These are phyloP conservation scores for Erysimum cheiri DNA, from an alignment of 441 rosid species.

Conservation along the genomic window DNA sequence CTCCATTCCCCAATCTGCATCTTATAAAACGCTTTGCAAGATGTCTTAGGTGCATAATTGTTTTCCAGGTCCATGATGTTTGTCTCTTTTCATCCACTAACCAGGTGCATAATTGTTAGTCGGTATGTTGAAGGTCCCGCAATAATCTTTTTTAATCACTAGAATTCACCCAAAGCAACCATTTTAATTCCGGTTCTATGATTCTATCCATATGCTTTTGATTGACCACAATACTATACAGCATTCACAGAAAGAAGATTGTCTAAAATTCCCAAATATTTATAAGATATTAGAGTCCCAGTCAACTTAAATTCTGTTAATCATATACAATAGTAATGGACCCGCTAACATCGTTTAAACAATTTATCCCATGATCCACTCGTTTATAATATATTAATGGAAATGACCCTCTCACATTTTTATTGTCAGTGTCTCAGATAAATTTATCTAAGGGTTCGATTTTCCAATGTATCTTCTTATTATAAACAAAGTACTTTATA, in stretches of 20 bases:
- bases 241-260: background rate
- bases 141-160: background rate
- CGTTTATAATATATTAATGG: background rate
- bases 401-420: background rate
- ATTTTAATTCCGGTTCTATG: background rate
- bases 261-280: background rate
- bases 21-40: too few species aligned
- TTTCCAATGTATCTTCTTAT: background rate
- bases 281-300: background rate
- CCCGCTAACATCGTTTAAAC: background rate
- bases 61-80: too few species aligned
- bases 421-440: background rate
- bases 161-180: background rate
- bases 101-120: too few species aligned
- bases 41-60: too few species aligned
- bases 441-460: background rate
- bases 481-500: too few species aligned
- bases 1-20: too few species aligned
- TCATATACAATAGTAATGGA: background rate
- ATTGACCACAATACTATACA: background rate
- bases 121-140: too few species aligned
- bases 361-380: background rate
- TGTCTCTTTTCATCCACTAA: too few species aligned
- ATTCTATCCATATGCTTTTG: background rate
- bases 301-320: background rate